These are phyloP conservation scores for Marasmius fiardii DNA, from an alignment of 1,284 basidiomycete species.

Conservation along the genomic window DNA sequence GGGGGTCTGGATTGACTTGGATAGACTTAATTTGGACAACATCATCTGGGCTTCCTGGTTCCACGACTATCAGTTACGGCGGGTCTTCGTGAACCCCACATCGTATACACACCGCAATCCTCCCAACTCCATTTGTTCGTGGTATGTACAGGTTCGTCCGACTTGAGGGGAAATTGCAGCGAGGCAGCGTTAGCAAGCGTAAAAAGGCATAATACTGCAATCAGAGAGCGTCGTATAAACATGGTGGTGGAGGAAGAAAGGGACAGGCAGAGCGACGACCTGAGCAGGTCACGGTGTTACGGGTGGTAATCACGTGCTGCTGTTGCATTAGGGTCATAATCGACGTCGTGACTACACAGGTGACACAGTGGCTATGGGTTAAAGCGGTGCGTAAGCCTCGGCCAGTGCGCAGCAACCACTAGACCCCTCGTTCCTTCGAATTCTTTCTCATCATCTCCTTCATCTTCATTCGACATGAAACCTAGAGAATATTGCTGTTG, in stretches of 20 bases:
- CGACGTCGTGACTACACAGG: too few species aligned
- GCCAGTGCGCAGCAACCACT: background rate
- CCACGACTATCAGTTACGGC: slow-evolving; percentile 2
- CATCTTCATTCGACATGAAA: slow-evolving; percentile 43
- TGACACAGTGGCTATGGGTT: background rate
- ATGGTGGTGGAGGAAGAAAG: slow-evolving; percentile 25
- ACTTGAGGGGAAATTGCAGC: slow-evolving; percentile 38
- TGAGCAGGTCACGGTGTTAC: too few species aligned
- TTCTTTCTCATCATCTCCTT: slow-evolving; percentile 6
- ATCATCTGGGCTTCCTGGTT: slow-evolving; percentile 44
- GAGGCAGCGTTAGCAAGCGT: slow-evolving; percentile 30
- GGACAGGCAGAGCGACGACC: background rate
- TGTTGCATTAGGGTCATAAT: too few species aligned
- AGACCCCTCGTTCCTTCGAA: slow-evolving; percentile 12
- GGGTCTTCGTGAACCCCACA: background rate
- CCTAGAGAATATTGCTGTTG: slow-evolving; percentile 77
- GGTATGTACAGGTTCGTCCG: slow-evolving; percentile 30
- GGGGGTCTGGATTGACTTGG: slow-evolving; percentile 75
- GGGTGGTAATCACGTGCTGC: too few species aligned
- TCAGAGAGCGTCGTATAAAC: slow-evolving; percentile 28
- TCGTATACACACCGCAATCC: slow-evolving; percentile 52
- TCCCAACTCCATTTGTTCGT: slow-evolving; percentile 49
- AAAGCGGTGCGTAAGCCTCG: background rate
- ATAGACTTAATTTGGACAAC: slow-evolving; percentile 65
- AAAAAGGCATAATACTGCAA: slow-evolving; percentile 32